Evolutionary conservation across 2,329 filamentous ascomycete species (phyloP), one percentile per base, ranked within the genome.

Genomic region (Westerdykella aurantiaca): DNA sequence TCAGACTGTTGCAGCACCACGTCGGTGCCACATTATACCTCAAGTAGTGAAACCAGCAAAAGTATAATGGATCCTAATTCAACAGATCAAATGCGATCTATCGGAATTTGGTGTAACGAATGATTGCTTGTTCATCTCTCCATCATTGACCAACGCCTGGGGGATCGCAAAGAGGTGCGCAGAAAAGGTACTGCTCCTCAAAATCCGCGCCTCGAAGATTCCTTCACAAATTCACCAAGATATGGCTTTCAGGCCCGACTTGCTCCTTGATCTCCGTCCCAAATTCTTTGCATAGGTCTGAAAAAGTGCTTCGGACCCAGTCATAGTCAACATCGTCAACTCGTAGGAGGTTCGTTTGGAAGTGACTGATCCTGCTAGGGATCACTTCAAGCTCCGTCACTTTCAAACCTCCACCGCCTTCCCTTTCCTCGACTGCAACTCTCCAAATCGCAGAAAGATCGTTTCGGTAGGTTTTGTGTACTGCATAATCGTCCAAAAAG

Each of bases 401-500:
- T 23, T 22, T 14, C 13, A 38, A 25, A 37, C 21, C 17, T 13
- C 37, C 33, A n/a, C 11, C 22, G 5, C 37, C 39, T 13, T 46
- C 43, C 10, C 38, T 45, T 38, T 44, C 52, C 17, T 41, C 41
- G 2, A 69, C 60, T 39, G 47, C 39, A 42, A 71, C 63, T 39
- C 59, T 64, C 66, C 68, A 71, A 13, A 69, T 46, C 16, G 63
- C 68, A 13, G 67, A 64, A 11, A 70, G 46, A 54, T 70, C 68
- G 58, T 70, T 71, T 41, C 67, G 50, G 51, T 46, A 70, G 33
- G 56, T 50, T 18, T 39, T 41, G 42, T 58, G 51, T n/a, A 69
- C 13, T 3, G 59, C 61, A 57, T 70, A 70, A 51, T 70, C 68
- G 51, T 71, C 67, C n/a, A 71, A 62, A 48, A 70, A 71, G 47